A percentile compares a stretch with the other conserved stretches of the same genome.
phyloP scores from a whole-genome alignment of 495 filamentous ascomycete genomes.

The Daldinia childiae region DNA sequence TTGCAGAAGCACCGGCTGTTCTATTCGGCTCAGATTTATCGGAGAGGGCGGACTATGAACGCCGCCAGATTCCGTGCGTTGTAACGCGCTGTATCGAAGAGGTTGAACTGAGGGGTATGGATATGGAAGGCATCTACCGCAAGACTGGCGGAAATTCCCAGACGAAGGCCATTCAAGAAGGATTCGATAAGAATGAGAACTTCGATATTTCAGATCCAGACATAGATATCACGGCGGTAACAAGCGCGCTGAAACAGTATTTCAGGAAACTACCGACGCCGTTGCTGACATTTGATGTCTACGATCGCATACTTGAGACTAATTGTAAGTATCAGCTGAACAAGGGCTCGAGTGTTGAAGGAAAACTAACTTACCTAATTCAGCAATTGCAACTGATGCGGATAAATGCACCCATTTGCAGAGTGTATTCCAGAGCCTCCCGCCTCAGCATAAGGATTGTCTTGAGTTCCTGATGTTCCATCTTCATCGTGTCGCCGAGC shows the following conservation, averaged over 20 bases:
- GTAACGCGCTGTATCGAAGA: slow-evolving; percentile 96
- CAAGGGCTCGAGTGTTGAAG: slow-evolving; percentile 3
- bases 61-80: slow-evolving; percentile 86
- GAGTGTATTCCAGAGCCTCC: slow-evolving; percentile 76
- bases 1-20: slow-evolving; percentile 66
- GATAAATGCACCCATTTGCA: slow-evolving; percentile 74
- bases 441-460: slow-evolving; percentile 82
- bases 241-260: slow-evolving; percentile 95
- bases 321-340: slow-evolving; percentile 59
- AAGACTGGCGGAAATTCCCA: slow-evolving; percentile 92
- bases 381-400: slow-evolving; percentile 63
- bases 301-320: slow-evolving; percentile 87
- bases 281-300: slow-evolving; percentile 90
- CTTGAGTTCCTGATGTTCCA: slow-evolving; percentile 96
- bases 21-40: slow-evolving; percentile 94
- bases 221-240: slow-evolving; percentile 96
- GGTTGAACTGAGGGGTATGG: slow-evolving; percentile 96
- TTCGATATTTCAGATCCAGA: slow-evolving; percentile 93
- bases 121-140: slow-evolving; percentile 96
- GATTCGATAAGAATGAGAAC: slow-evolving; percentile 84
- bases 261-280: slow-evolving; percentile 94
- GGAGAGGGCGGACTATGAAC: slow-evolving; percentile 87
- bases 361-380: slow-evolving; percentile 27
- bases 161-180: slow-evolving; percentile 85
- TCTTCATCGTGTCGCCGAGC: slow-evolving; percentile 83